These are phyloP conservation scores for Xylaria sp. DNA, from an alignment of 2,329 filamentous ascomycete genomes.

Conservation along the genomic window DNA sequence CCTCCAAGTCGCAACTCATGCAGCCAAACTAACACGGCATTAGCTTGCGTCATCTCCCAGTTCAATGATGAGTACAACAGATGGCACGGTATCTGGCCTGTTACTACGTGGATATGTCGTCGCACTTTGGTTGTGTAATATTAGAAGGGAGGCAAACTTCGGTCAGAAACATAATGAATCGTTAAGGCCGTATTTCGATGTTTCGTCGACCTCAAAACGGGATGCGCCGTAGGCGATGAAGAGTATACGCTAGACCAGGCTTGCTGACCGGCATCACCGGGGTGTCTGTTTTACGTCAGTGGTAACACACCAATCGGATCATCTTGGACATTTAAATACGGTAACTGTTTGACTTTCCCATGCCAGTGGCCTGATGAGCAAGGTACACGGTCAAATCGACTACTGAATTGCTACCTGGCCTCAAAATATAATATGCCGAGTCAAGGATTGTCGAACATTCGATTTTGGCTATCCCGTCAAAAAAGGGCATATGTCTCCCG, in stretches of 20 bases:
- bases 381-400: slow-evolving; percentile 1
- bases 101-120: background rate
- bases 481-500: background rate
- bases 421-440: slow-evolving; percentile 10
- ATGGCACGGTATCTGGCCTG: background rate
- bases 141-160: background rate
- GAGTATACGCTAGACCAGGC: background rate
- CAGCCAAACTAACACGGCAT: slow-evolving; percentile 1
- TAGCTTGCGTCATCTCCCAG: slow-evolving; percentile 9
- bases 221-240: slow-evolving; percentile 1
- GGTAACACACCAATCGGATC: slow-evolving; percentile 25
- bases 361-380: background rate
- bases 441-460: slow-evolving; percentile 6
- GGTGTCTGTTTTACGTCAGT: slow-evolving; percentile 14
- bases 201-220: background rate
- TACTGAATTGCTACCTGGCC: background rate
- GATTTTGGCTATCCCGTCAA: background rate
- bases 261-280: slow-evolving; percentile 12
- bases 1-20: slow-evolving; percentile 8
- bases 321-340: background rate
- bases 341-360: slow-evolving; percentile 11
- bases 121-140: background rate
- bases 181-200: slow-evolving; percentile 6
- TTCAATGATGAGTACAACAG: background rate
- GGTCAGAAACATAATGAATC: background rate